Base-by-base conservation (phyloP, 306 rosid genomes). In the Cicer bijugum region DNA sequence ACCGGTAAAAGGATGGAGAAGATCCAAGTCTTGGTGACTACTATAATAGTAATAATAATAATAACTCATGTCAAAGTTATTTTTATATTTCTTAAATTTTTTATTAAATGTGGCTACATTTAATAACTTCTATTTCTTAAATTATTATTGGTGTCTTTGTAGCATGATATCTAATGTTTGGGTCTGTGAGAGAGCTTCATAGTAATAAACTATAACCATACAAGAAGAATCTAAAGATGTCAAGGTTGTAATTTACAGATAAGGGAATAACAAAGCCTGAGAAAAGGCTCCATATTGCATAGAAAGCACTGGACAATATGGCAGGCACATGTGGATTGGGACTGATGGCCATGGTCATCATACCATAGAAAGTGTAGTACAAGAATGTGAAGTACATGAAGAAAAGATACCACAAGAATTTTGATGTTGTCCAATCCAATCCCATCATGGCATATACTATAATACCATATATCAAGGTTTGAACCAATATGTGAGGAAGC, bases 371-470 rank as follows among this genome's bases (percentile, higher is more conserved):
- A 61, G 91, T 81, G 85, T 51, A 87, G 83, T 89, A 92, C 68
- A 88, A 60, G 53, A 87, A 81, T 42, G 96, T 88, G 90, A 89
- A 92, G 85, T 65, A 87, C 88, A 75, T 84, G 89, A 92, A 86
- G 86, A 90, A 92, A 51, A 92, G 78, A 67, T 76, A 92, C 93
- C 92, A 89, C 3, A 90, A 70, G 87, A 92, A 83, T 87, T 92
- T 92, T 84, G 84, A 16, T 53, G 75, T 16, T 39, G 79, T 79
- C 98, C 97, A 87, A 2, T 90, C 87, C 14, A 90, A 65, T 59
- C 97, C 98, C 59, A 89, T 89, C 98, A 90, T 87, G 14, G 90
- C 59, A 80, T 88, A 92, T 33, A 90, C 93, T 68, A 92, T 79
- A 12, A 82, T 57, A 8, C 97, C 92, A 52, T 92, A 92, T 9